Base-by-base conservation (phyloP, 495 filamentous ascomycete genomes). In the Aspergillus egyptiacus region DNA sequence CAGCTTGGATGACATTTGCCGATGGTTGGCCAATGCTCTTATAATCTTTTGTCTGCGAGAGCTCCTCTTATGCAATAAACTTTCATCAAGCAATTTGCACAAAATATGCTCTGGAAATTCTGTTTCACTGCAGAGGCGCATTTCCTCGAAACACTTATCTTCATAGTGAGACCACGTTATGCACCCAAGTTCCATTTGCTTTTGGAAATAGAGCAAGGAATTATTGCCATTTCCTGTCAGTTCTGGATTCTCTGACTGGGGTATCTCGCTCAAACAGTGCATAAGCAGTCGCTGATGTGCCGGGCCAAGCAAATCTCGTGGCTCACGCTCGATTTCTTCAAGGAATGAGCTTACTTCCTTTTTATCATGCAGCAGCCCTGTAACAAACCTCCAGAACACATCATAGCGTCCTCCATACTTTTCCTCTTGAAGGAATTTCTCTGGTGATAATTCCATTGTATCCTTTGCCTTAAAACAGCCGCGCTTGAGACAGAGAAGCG, bases 361-460 rank as follows among this genome's bases (percentile, higher is more conserved):
- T 14, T 42, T 36, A 22, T 44, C 46, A 14, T 58, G 37, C 52
- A 74, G 59, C 23, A 72, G 57, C 32, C 71, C 71, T 18, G 65
- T 50, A 32, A 69, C 67, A 59, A 74, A 74, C 25, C 69, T 64
- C 69, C 69, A 74, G 18, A 71, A 52, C 18, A 72, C 54, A 58
- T 69, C 64, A 58, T 69, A 72, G 37, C 62, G 65, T 15, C 46
- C 33, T 28, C 39, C 61, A 48, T 72, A 74, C 60, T 74, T 74
- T 31, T 69, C 27, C 36, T 56, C 23, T 33, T 46, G 51, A 44
- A 73, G 55, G 56, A 68, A 71, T 14, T 51, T 41, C 33, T 32
- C 44, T 37, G 48, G 39, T 45, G 39, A 22, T 15, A 50, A 7
- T 44, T 66, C 66, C 9, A 60, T 53, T 38, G 66, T 64, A 57